Evolutionary conservation across 805 yeast species (phyloP).

Genomic region (Wilhelminamyces savonicus): DNA sequence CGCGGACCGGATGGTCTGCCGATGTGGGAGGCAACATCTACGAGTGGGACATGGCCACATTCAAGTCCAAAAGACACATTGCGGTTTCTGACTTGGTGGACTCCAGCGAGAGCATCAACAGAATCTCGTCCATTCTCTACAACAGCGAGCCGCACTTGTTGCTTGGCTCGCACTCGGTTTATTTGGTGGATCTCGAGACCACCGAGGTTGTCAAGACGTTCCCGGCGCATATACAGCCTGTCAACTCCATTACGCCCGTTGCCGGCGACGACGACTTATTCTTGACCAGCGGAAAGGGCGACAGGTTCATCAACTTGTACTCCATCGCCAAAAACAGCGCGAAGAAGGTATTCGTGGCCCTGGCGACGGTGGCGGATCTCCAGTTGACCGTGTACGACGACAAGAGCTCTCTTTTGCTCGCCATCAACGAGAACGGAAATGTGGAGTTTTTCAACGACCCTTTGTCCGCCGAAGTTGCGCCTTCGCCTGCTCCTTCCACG

Average conservation of each 20-base stretch:
- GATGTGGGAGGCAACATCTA: conserved; percentile 53
- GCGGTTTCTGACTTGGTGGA: conserved; percentile 34
- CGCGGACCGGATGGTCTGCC: conserved; percentile 49
- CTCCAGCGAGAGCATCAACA: conserved; percentile 24
- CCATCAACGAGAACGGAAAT: conserved; percentile 67
- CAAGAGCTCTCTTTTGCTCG: conserved; percentile 32
- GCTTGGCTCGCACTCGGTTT: conserved; percentile 63
- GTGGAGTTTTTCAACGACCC: conserved; percentile 69
- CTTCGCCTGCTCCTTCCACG: conserved; percentile 8
- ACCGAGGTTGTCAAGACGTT: conserved; percentile 41
- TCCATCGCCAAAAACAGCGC: conserved; percentile 41
- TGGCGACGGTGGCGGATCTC: conserved; percentile 49
- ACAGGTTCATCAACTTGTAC: conserved; percentile 74
- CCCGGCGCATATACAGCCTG: conserved; percentile 75
- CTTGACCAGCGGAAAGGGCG: conserved; percentile 69
- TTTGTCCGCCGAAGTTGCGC: conserved; percentile 20
- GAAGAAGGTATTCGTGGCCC: conserved; percentile 59
- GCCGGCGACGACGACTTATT: conserved; percentile 37
- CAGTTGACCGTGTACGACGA: conserved; percentile 27
- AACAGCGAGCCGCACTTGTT: conserved; percentile 40
- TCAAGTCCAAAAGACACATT: conserved; percentile 36
- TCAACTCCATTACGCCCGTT: conserved; percentile 42
- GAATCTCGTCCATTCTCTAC: conserved; percentile 21
- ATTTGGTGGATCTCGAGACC: conserved; percentile 39
- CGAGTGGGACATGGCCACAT: conserved; percentile 54